Conservation (phyloP, 2,329 filamentous ascomycete species). For the Xenosphaeropsis pyriputrescens region DNA sequence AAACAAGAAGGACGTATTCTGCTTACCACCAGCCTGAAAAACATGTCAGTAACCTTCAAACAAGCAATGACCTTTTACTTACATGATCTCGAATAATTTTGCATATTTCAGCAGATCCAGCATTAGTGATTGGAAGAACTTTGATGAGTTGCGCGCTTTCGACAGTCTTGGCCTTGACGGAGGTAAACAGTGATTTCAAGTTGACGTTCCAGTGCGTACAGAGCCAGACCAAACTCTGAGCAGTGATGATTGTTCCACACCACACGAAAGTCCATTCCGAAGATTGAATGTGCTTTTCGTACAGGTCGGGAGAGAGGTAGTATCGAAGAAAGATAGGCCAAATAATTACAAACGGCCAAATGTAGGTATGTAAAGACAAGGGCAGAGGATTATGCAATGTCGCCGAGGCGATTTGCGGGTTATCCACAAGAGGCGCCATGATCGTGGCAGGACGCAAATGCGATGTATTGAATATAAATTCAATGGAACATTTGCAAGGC, state of each 20-base stretch:
- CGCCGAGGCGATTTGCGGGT: conserved; percentile 74
- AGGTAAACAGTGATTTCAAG: conserved; percentile 68
- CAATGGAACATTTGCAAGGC: too few species aligned
- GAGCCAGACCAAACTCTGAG: conserved; percentile 83
- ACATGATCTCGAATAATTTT: conserved; percentile 61
- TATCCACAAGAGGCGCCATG: conserved; percentile 79
- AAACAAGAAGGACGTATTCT: conserved; percentile 80
- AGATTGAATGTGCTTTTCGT: conserved; percentile 83
- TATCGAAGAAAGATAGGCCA: conserved; percentile 88
- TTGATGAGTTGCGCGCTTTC: conserved; percentile 77
- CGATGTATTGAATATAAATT: too few species aligned
- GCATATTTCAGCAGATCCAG: conserved; percentile 81
- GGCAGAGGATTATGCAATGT: conserved; percentile 80
- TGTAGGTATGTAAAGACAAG: conserved; percentile 67
- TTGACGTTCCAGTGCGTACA: conserved; percentile 97
- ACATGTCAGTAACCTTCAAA: conserved; percentile 8
- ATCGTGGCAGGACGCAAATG: too few species aligned
- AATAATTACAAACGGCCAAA: conserved; percentile 83
- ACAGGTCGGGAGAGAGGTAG: conserved; percentile 71
- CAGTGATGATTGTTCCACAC: conserved; percentile 72
- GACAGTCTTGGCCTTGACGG: conserved; percentile 53
- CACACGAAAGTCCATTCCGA: conserved; percentile 98
- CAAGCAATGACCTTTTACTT: conserved; percentile 5
- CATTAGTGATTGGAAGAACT: conserved; percentile 79
- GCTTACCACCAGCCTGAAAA: conserved; percentile 54